Evolutionary conservation across 306 rosid genomes (phyloP).

Genomic region (Castanea crenata): DNA sequence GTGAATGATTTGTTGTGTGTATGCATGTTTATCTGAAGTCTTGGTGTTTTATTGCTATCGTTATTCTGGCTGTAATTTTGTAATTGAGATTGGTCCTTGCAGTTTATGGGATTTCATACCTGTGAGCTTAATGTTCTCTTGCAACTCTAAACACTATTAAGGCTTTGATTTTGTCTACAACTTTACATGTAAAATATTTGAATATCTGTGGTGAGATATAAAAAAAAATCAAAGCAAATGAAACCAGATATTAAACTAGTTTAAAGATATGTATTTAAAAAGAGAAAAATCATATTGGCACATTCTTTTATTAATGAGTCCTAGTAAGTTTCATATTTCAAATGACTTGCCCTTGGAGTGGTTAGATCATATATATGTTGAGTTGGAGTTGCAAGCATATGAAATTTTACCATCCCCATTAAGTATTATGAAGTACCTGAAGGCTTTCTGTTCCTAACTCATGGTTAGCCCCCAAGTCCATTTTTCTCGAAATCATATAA

Average conservation of each 20-base stretch:
- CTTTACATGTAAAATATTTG: neutral
- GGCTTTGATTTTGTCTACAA: neutral
- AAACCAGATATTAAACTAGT: too few relatives aligned
- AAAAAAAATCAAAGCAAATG: too few relatives aligned
- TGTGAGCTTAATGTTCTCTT: neutral
- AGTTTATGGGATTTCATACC: neutral
- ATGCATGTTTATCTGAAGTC: neutral
- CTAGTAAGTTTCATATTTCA: neutral
- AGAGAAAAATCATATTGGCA: neutral
- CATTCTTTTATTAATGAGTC: neutral
- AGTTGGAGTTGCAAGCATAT: neutral
- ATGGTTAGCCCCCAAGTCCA: neutral
- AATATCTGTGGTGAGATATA: neutral
- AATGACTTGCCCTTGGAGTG: neutral
- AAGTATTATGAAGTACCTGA: neutral
- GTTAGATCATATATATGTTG: neutral
- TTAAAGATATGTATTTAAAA: too few relatives aligned
- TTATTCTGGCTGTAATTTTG: neutral
- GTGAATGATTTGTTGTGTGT: conserved; percentile 13
- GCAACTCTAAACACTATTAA: neutral
- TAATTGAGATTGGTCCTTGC: neutral
- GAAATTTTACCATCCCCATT: neutral
- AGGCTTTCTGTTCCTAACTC: neutral
- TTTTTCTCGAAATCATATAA: neutral
- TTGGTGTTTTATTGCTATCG: neutral